These are phyloP conservation scores for Candida piceae DNA, from an alignment of 805 yeast genomes.

Conservation along the genomic window DNA sequence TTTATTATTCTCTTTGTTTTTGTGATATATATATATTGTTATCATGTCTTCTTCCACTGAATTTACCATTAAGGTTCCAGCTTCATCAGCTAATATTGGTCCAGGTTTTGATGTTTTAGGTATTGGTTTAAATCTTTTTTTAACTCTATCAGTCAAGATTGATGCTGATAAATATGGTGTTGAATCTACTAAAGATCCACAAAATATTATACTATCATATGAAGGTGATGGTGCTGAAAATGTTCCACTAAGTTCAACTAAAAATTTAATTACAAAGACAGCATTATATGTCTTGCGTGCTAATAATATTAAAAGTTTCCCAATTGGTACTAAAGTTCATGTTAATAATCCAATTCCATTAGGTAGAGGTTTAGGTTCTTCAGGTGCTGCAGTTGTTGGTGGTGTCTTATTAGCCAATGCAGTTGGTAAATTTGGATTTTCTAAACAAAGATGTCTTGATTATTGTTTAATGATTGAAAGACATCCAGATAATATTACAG, in stretches of 20 bases:
- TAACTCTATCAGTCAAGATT: slow-evolving; percentile 64
- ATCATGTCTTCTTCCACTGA: no score
- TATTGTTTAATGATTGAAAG: slow-evolving; percentile 96
- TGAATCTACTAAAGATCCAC: slow-evolving; percentile 51
- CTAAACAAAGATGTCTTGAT: slow-evolving; percentile 82
- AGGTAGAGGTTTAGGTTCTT: slow-evolving; percentile 95
- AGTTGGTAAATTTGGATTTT: slow-evolving; percentile 65
- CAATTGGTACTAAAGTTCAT: slow-evolving; percentile 73
- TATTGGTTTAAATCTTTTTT: slow-evolving; percentile 71
- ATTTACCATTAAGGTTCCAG: slow-evolving; percentile 76
- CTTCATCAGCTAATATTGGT: slow-evolving; percentile 96
- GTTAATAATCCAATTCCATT: slow-evolving; percentile 90
- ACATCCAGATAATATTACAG: slow-evolving; percentile 97
- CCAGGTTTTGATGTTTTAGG: slow-evolving; percentile 98
- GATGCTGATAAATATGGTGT: slow-evolving; percentile 42
- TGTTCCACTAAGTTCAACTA: slow-evolving; percentile 75
- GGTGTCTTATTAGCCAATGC: slow-evolving; percentile 90
- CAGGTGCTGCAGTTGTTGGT: slow-evolving; percentile 98
- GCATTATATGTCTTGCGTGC: slow-evolving; percentile 90
- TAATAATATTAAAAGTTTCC: slow-evolving; percentile 70
- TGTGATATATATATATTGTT: no score
- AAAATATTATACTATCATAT: slow-evolving; percentile 66
- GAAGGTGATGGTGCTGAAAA: slow-evolving; percentile 70
- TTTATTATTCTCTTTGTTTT: no score
- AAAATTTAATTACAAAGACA: slow-evolving; percentile 84